Percentiles rank a stretch among this genome's conserved stretches.
phyloP scores from a whole-genome alignment of 768 basidiomycete genomes.

The Trametes maxima region DNA sequence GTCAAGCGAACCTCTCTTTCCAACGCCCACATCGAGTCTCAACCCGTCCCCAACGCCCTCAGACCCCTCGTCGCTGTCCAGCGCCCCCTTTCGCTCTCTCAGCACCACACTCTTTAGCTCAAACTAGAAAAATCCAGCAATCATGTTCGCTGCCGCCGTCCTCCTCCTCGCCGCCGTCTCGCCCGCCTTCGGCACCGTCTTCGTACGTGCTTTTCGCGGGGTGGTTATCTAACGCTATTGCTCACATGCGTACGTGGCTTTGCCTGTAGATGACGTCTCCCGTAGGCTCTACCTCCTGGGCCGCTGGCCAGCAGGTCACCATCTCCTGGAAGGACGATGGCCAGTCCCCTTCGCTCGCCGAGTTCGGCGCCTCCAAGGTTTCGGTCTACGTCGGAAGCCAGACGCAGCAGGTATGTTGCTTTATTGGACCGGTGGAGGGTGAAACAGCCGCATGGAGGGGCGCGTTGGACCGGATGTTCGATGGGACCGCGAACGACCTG shows the following conservation, averaged over 20 bases:
- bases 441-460: too few species aligned
- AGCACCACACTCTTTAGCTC: slow-evolving; percentile 37
- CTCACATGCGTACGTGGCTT: neutral
- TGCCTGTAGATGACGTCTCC: slow-evolving; percentile 59
- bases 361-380: slow-evolving; percentile 54
- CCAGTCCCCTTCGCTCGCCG: slow-evolving; percentile 45
- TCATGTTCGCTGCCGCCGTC: slow-evolving; percentile 53
- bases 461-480: neutral
- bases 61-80: slow-evolving; percentile 21
- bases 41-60: slow-evolving; percentile 17
- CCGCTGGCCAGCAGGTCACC: slow-evolving; percentile 51
- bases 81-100: slow-evolving; percentile 41
- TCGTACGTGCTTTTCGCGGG: slow-evolving; percentile 43
- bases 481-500: neutral
- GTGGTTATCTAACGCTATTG: neutral
- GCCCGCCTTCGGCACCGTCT: slow-evolving; percentile 57
- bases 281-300: slow-evolving; percentile 44
- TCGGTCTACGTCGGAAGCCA: slow-evolving; percentile 68
- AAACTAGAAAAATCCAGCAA: slow-evolving; percentile 27
- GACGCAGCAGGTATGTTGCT: slow-evolving; percentile 53
- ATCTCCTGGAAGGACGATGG: slow-evolving; percentile 65
- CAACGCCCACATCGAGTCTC: slow-evolving; percentile 11
- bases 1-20: slow-evolving; percentile 13
- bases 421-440: neutral
- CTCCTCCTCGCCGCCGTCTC: slow-evolving; percentile 50